phyloP scores from a whole-genome alignment of 768 basidiomycete species.

The Kwoniella botswanensis region DNA sequence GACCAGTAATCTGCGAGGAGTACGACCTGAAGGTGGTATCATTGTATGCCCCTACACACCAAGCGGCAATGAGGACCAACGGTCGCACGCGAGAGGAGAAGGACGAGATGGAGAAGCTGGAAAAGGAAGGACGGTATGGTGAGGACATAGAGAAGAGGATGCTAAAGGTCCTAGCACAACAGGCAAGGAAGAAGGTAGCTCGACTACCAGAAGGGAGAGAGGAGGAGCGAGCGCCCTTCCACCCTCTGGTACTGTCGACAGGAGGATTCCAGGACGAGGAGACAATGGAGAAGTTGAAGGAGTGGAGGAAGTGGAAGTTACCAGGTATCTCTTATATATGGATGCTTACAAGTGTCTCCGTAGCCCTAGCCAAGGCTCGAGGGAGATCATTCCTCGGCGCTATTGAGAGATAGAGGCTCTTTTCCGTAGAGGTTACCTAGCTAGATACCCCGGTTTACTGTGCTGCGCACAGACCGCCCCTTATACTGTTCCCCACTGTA shows the following conservation, averaged over 20 bases:
- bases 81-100: too few species aligned
- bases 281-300: background rate
- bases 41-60: too few species aligned
- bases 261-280: conserved; percentile 10
- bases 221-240: background rate
- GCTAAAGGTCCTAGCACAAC: background rate
- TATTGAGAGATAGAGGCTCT: background rate
- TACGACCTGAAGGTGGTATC: too few species aligned
- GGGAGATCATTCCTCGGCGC: background rate
- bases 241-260: conserved; percentile 7
- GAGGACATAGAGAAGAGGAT: too few species aligned
- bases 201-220: background rate
- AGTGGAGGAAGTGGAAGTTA: conserved; percentile 16
- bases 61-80: too few species aligned
- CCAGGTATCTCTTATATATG: background rate
- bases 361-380: conserved; percentile 9
- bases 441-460: too few species aligned
- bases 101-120: too few species aligned
- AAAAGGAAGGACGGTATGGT: too few species aligned
- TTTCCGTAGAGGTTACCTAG: too few species aligned
- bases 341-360: conserved; percentile 4
- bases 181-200: conserved; percentile 10
- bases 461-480: conserved; percentile 3
- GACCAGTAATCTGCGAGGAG: too few species aligned
- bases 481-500: background rate